Base-by-base conservation (phyloP, 1,284 basidiomycete species). In the Trichosporon ovoides region DNA sequence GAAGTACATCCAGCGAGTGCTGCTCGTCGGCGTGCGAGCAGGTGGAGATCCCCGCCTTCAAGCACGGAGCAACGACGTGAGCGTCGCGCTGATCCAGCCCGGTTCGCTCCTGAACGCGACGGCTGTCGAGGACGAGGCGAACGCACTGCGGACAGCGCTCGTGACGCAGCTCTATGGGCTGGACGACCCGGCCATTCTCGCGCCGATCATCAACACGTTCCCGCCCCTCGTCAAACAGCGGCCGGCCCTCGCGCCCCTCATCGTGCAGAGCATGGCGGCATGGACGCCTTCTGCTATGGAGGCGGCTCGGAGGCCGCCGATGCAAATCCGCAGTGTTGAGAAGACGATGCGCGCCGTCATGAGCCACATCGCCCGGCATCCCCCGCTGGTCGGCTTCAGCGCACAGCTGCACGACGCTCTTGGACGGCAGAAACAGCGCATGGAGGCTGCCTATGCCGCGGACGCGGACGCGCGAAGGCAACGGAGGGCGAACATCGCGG, bases 1-100 rank as follows among this genome's bases (percentile, higher is more conserved):
- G 81, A 98, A 98, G 80, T 95, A 93, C 76, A 82, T 90, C 70
- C 95, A 98, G 75, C 85, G 87, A 61, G 86, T 91, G 48, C 85
- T 98, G 56, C 82, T 98, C 62, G 87, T 95, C 1, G 93, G 97
- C 68, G 92, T 90, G 33, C 84, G 89, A 55, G 88, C 87, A 1
- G 81, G 88, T 37, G 86, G 31, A 57, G 56, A 35, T 62, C 51
- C 51, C 0, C 50, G 71, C 66, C 52, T 72, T 36, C 63, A 64
- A 40, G 56, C 59, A 11, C 60, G 61, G 19, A 50, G 64, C 5
- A 57, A 49, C n/a, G 67, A 76, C 68, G 55, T 71, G 24, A 67
- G 56, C 55, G 49, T 66, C 22, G 59, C 60, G 16, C 68, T 69
- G 52, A 71, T 76, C 36, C 53, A 61, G 19, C 61, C 61, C 1